Percentiles rank a stretch among this genome's conserved stretches.
These are phyloP conservation scores for Neoboletus subvelutipes DNA, from an alignment of 768 basidiomycete species.

Conservation along the genomic window DNA sequence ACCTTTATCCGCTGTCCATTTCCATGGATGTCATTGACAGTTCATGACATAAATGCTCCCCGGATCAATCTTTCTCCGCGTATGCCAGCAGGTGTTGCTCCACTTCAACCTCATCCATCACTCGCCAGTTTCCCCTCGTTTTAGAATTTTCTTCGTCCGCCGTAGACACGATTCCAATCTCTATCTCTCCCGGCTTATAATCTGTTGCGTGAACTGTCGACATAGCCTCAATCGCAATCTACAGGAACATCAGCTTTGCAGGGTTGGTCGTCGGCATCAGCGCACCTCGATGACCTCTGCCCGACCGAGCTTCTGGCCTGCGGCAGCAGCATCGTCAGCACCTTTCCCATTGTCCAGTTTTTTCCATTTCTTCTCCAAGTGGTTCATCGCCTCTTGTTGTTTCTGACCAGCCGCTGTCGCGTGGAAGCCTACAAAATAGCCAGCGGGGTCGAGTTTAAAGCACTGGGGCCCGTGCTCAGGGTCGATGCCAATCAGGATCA, in stretches of 20 bases:
- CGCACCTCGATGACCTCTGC: slow-evolving; percentile 89
- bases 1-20: background rate
- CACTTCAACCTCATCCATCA: slow-evolving; percentile 74
- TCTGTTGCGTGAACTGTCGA: slow-evolving; percentile 94
- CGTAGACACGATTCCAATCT: slow-evolving; percentile 89
- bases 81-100: slow-evolving; percentile 81
- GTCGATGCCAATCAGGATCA: slow-evolving; percentile 94
- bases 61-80: slow-evolving; percentile 80
- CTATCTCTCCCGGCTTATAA: slow-evolving; percentile 93
- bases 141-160: slow-evolving; percentile 71
- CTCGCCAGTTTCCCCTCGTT: slow-evolving; percentile 74
- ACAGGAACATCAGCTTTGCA: slow-evolving; percentile 6
- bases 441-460: slow-evolving; percentile 98
- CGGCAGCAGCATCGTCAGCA: slow-evolving; percentile 74
- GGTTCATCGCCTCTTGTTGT: slow-evolving; percentile 98
- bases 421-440: slow-evolving; percentile 98
- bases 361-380: slow-evolving; percentile 99
- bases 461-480: slow-evolving; percentile 91
- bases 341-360: slow-evolving; percentile 78
- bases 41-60: background rate
- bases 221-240: slow-evolving; percentile 95
- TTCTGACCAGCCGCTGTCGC: slow-evolving; percentile 96
- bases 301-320: slow-evolving; percentile 69
- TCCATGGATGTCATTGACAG: background rate
- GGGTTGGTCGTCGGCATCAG: background rate